Percentiles rank a stretch among this genome's conserved stretches.
Conservation (phyloP, 164 flowering plant species). For the Protea cynaroides region DNA sequence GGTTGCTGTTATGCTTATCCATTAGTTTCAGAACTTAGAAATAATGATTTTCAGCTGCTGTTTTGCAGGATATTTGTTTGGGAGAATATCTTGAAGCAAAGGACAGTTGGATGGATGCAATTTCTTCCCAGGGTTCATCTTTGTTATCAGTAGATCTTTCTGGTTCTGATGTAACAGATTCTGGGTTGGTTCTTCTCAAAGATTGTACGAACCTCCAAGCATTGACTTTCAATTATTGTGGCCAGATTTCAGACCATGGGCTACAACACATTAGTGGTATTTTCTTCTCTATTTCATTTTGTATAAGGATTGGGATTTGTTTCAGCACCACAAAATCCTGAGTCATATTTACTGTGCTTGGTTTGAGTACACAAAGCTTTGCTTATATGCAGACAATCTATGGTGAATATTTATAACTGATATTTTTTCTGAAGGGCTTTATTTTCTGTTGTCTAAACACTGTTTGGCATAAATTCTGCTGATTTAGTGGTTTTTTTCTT, state of each 20-base stretch:
- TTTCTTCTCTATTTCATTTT: not conserved
- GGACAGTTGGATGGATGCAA: conserved; percentile 82
- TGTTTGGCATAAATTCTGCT: no score
- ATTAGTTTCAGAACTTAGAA: not conserved
- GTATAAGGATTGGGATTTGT: not conserved
- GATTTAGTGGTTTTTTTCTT: no score
- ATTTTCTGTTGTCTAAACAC: no score
- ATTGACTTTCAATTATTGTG: conserved; percentile 61
- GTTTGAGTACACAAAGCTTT: no score
- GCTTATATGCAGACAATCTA: no score
- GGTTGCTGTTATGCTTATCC: not conserved
- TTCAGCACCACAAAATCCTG: not conserved
- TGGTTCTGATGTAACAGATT: conserved; percentile 76
- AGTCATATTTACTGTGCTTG: no score
- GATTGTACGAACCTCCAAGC: conserved; percentile 62
- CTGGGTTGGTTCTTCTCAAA: conserved; percentile 51
- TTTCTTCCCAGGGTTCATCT: conserved; percentile 81
- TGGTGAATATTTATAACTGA: no score
- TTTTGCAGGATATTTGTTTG: conserved; percentile 62
- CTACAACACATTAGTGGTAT: conserved; percentile 58
- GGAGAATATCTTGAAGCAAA: conserved; percentile 80
- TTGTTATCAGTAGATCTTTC: conserved; percentile 80
- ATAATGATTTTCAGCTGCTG: conserved; percentile 6
- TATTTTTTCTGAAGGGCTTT: no score
- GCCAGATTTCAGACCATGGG: conserved; percentile 64